Percentiles rank a stretch among this genome's conserved stretches.
phyloP scores from a whole-genome alignment of 441 rosid species.

The Viola pubescens region DNA sequence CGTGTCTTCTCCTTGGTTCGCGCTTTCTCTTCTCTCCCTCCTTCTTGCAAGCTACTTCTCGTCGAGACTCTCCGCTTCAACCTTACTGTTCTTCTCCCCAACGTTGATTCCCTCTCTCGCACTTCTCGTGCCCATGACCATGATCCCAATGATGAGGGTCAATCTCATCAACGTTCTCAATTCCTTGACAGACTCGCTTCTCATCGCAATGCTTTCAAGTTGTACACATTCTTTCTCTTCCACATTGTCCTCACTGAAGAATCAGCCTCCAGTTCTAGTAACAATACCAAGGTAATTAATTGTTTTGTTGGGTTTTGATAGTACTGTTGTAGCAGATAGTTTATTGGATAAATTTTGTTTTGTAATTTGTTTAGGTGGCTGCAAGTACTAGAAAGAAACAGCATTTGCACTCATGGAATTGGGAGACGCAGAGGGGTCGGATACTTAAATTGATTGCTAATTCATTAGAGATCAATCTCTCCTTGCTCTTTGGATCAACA shows the following conservation, averaged over 20 bases:
- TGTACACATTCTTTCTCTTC: slow-evolving; percentile 81
- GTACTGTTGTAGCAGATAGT: neutral
- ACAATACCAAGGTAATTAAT: slow-evolving; percentile 51
- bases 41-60: slow-evolving; percentile 57
- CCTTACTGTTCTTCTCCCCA: slow-evolving; percentile 89
- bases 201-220: slow-evolving; percentile 78
- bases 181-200: slow-evolving; percentile 57
- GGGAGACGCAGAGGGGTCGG: slow-evolving; percentile 83
- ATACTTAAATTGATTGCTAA: slow-evolving; percentile 82
- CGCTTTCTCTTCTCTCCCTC: slow-evolving; percentile 43
- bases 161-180: slow-evolving; percentile 15
- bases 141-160: slow-evolving; percentile 24
- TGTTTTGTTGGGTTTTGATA: slow-evolving; percentile 1
- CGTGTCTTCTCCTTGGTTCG: slow-evolving; percentile 66
- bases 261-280: slow-evolving; percentile 26
- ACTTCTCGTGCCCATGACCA: slow-evolving; percentile 41
- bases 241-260: slow-evolving; percentile 61
- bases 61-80: slow-evolving; percentile 86
- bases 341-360: neutral
- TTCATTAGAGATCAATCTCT: slow-evolving; percentile 85
- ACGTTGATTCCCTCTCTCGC: slow-evolving; percentile 73
- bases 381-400: slow-evolving; percentile 62
- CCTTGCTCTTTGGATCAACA: slow-evolving; percentile 80
- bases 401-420: slow-evolving; percentile 60
- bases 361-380: slow-evolving; percentile 41